Conservation (phyloP, 345 rosid genomes). For the Eucalyptus fibrosa region DNA sequence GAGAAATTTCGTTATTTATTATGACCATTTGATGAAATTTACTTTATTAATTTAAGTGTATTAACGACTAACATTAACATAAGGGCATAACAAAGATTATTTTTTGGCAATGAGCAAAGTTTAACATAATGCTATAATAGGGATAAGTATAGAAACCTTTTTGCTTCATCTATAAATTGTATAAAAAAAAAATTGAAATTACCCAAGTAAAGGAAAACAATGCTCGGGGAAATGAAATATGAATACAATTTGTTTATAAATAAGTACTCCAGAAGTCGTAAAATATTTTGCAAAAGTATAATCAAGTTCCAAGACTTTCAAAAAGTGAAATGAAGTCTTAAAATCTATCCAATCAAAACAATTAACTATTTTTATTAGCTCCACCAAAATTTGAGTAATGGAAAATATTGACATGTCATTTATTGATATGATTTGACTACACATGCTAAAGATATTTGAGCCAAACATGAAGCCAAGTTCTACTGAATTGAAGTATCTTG, state of each 20-base stretch:
- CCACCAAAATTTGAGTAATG: background rate
- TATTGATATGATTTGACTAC: background rate
- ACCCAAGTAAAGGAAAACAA: background rate
- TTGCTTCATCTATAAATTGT: background rate
- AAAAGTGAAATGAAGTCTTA: too few relatives aligned
- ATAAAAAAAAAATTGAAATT: too few relatives aligned
- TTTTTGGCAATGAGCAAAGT: background rate
- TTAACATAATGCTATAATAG: background rate
- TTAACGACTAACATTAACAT: background rate
- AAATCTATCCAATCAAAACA: background rate
- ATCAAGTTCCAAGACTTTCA: background rate
- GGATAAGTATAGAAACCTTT: background rate
- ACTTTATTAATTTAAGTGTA: background rate
- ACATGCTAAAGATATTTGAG: background rate
- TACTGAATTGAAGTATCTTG: background rate
- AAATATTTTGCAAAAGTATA: background rate
- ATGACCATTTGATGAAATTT: background rate
- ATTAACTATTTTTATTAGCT: background rate
- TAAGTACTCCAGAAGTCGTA: fast-evolving
- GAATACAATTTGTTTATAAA: background rate
- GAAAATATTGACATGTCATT: background rate
- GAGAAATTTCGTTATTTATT: background rate
- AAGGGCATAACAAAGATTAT: background rate
- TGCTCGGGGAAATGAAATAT: background rate
- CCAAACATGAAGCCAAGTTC: background rate